Conservation (phyloP, 163 green algal species). For the Scenedesmus sp. region DNA sequence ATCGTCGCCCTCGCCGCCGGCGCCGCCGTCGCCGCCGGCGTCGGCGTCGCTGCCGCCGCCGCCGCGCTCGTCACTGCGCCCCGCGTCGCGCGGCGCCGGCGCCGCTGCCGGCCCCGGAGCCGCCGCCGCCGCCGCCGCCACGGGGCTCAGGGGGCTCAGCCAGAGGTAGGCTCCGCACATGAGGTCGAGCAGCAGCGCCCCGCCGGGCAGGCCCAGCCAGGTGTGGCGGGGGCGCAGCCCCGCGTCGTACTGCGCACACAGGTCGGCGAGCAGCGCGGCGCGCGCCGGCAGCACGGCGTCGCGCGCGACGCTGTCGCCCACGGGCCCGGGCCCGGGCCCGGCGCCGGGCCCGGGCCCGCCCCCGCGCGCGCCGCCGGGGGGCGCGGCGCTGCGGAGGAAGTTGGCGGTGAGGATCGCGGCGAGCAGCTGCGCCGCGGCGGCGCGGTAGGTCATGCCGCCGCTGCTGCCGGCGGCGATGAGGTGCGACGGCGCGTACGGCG, state of each 20-base stretch:
- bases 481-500: neutral
- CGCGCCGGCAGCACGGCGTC: constrained; percentile 16
- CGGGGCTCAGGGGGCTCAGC: neutral
- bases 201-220: constrained; percentile 18
- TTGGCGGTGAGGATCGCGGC: neutral
- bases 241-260: neutral
- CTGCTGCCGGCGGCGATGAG: neutral
- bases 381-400: neutral
- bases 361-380: neutral
- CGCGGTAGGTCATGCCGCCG: constrained; percentile 4
- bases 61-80: neutral
- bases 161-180: constrained; percentile 34
- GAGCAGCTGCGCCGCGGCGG: constrained; percentile 8
- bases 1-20: neutral
- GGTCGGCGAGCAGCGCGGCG: constrained; percentile 16
- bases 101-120: constrained; percentile 7
- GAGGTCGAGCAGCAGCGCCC: constrained; percentile 19
- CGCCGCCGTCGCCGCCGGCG: neutral
- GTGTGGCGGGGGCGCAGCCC: constrained; percentile 27
- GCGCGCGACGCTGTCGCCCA: neutral
- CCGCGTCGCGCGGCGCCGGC: neutral
- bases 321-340: too few species aligned
- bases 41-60: constrained; percentile 2
- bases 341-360: too few species aligned
- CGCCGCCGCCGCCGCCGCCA: neutral